Base-by-base conservation (phyloP, 1,139 yeast species). In the Pneumocystis jirovecii region DNA sequence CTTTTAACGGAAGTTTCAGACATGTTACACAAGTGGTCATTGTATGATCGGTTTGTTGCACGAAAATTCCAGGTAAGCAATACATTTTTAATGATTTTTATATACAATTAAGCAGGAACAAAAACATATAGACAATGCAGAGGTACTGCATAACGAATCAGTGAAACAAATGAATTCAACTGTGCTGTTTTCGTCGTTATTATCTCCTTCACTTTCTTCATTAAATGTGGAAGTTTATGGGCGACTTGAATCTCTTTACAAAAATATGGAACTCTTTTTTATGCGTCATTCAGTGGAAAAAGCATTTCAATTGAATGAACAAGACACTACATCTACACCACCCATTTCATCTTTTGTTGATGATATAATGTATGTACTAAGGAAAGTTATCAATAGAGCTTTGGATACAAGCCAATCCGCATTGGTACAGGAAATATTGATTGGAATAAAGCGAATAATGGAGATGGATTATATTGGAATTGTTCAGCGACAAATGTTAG, bases 281-380 rank as follows among this genome's bases (percentile, higher is more conserved):
- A 81, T 91, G 70, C 80, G 90, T 65, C 79, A 90, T 64, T 87
- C 96, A 0, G 80, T 93, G 62, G 95, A 88, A 72, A 89, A 87
- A 71, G 89, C 97, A 0, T 82, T 88, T 62, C 80, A 84, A 65
- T 80, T 89, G 50, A 97, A 93, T 73, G 91, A 87, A 70, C 70
- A 87, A 31, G 96, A 96, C 0, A 78, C 76, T 63, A 64, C 77
- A 7, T 66, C 63, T n/a, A 57, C 79, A 63, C 83, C 87, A 3
- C 86, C 95, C 3, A 83, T 87, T 4, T 83, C 96, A 0, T 89
- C 97, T 0, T 85, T 89, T 12, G 84, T 91, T 59, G 98, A 93
- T 73, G 98, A 93, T 73, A 78, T 89, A 61, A 82, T 90, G 45
- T 78, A 89, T 70, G 83, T 90, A 25, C 76, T 90, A 62, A 87